These are phyloP conservation scores for Rhizopus arrhizus DNA, from an alignment of 371 early-diverging fungal species.

Conservation along the genomic window DNA sequence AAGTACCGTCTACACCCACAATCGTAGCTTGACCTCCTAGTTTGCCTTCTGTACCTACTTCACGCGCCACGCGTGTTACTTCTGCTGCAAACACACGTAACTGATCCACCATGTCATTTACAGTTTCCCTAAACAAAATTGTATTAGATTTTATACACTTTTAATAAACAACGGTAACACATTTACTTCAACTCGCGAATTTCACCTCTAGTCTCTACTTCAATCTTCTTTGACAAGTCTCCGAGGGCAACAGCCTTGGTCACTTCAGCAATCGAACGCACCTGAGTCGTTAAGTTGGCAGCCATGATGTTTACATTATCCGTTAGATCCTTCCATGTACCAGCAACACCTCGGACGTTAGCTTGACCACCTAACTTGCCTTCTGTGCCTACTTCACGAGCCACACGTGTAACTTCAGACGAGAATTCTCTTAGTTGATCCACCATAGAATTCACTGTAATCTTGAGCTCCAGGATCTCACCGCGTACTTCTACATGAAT, in stretches of 20 bases:
- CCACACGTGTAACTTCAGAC: too few species aligned
- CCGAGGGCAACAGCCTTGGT: conserved; percentile 25
- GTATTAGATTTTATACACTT: neutral
- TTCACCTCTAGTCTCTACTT: conserved; percentile 25
- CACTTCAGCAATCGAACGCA: conserved; percentile 38
- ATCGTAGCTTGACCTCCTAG: conserved; percentile 31
- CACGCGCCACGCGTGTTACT: conserved; percentile 11
- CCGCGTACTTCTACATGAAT: conserved; percentile 36
- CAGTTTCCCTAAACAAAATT: neutral
- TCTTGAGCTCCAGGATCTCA: conserved; percentile 37
- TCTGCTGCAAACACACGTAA: conserved; percentile 18
- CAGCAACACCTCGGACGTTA: too few species aligned
- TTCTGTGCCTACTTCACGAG: too few species aligned
- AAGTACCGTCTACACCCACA: conserved; percentile 55
- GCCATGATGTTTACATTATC: conserved; percentile 45
- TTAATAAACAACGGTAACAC: neutral
- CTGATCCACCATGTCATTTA: conserved; percentile 19
- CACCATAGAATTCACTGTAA: conserved; percentile 31
- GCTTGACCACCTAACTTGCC: too few species aligned
- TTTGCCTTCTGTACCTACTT: conserved; percentile 20
- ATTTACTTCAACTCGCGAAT: conserved; percentile 14
- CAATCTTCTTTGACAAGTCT: conserved; percentile 23
- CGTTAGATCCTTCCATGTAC: conserved; percentile 3
- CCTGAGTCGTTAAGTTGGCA: conserved; percentile 55
- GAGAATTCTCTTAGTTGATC: conserved; percentile 33